Evolutionary conservation across 2,329 filamentous ascomycete species (phyloP).

Genomic region (Davidsoniella eucalypti): DNA sequence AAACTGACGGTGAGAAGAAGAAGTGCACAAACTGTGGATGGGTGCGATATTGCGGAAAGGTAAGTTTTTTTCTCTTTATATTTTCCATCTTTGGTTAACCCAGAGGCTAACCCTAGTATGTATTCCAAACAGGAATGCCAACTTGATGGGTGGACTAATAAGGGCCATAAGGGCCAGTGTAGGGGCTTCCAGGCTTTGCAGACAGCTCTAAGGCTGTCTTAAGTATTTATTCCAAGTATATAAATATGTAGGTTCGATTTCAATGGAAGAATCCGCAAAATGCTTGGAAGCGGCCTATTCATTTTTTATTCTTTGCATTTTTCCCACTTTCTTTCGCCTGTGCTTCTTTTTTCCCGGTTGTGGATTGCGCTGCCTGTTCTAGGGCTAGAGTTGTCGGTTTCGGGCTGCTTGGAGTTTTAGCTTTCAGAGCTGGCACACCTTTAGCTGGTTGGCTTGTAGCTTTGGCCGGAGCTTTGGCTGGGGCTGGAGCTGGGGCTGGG

Average conservation of each 20-base stretch:
- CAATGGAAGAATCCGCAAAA: too few species aligned
- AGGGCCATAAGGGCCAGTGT: slow-evolving; percentile 14
- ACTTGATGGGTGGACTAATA: slow-evolving; percentile 13
- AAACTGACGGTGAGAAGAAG: slow-evolving; percentile 13
- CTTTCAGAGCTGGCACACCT: too few species aligned
- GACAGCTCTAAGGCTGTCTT: background rate
- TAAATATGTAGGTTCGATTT: too few species aligned
- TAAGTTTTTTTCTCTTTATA: slow-evolving; percentile 16
- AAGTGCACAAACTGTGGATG: slow-evolving; percentile 28
- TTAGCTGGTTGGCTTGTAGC: too few species aligned
- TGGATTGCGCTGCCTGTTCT: too few species aligned
- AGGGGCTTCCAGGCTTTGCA: slow-evolving; percentile 13
- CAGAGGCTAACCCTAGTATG: background rate
- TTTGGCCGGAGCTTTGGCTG: slow-evolving; percentile 20
- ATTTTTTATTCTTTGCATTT: too few species aligned
- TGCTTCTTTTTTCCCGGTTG: too few species aligned
- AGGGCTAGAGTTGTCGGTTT: too few species aligned
- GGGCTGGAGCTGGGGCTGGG: background rate
- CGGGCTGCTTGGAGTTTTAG: too few species aligned
- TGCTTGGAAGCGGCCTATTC: too few species aligned
- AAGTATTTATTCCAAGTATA: background rate
- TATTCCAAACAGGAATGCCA: slow-evolving; percentile 13
- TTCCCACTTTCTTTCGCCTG: too few species aligned
- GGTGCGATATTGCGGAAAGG: slow-evolving; percentile 31
- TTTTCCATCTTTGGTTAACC: background rate